Base-by-base conservation (phyloP, 306 rosid species). In the Bauhinia variegata region DNA sequence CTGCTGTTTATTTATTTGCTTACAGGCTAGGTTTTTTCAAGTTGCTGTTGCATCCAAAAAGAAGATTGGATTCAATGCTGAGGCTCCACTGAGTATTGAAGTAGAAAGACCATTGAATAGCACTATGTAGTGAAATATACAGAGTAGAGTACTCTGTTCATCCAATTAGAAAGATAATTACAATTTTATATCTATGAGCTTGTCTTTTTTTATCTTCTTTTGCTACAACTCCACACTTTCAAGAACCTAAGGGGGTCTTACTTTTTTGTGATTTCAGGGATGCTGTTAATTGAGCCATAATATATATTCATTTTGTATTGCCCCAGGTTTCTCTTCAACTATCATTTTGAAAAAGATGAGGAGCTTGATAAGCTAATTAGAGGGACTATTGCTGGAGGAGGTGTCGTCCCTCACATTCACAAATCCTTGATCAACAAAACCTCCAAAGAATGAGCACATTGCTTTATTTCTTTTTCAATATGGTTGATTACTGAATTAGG, bases 51-150 rank as follows among this genome's bases (percentile, higher is more conserved):
- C 90, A 39, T 71, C 88, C 83, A 93, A 93, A 81, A 88, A 85
- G 85, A 93, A 90, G 89, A 93, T 93, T 58, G 92, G 99, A 81
- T 93, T 82, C 83, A 93, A 86, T 50, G 99, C 96, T 90, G 81
- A 62, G 15, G 7, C n/a, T 46, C 43, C 61, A 18, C 43, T 34
- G 13, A 68, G 4, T 54, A 37, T 60, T 47, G 15, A 49, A 18
- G 65, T 30, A 49, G 23, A 46, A 59, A 9, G 23, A 14, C 67
- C 28, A 46, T 46, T 12, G 32, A 71, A 56, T 68, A 18, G 38
- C 38, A 9, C 59, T 64, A 68, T 48, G 7, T 33, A 43, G 42
- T 51, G 57, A 39, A 77, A 59, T 10, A 8, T 23, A 46, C 10
- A 46, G 44, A 42, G 10, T 47, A 16, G 47, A 56, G 28, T 14